Conservation (phyloP, 2,329 filamentous ascomycete species). For the Drechslera avenae region DNA sequence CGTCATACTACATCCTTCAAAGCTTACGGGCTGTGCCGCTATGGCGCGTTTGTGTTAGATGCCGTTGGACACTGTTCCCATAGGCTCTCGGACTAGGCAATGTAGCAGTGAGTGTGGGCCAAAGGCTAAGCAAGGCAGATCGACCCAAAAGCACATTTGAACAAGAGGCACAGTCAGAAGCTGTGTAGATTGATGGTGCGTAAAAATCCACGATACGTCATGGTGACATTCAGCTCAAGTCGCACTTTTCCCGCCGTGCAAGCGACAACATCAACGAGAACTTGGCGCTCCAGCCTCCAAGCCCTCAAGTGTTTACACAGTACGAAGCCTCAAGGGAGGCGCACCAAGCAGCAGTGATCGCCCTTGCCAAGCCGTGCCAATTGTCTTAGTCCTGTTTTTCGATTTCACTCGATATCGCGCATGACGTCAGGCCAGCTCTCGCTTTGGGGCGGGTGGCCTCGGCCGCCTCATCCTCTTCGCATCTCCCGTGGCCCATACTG, state of each 20-base stretch:
- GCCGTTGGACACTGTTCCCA: conserved; percentile 7
- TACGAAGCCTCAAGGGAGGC: conserved; percentile 13
- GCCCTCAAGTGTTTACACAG: neutral
- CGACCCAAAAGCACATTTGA: conserved; percentile 3
- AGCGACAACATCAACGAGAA: neutral
- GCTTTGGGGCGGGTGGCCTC: neutral
- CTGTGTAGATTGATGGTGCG: neutral
- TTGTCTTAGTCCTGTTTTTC: conserved; percentile 12
- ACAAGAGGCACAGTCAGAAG: neutral
- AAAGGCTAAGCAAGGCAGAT: conserved; percentile 9
- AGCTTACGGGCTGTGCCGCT: conserved; percentile 14
- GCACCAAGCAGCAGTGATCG: conserved; percentile 18
- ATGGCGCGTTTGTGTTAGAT: conserved; percentile 10
- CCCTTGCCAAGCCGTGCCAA: conserved; percentile 16
- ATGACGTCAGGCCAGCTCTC: conserved; percentile 18
- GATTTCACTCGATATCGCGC: neutral
- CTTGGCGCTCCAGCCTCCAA: conserved; percentile 8
- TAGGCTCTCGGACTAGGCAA: conserved; percentile 16
- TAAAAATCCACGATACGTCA: neutral
- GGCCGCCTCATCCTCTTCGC: neutral
- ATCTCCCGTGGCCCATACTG: conserved; percentile 7
- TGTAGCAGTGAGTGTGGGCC: conserved; percentile 20
- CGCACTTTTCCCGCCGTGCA: neutral
- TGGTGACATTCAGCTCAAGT: neutral
- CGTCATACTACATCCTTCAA: conserved; percentile 21